Base-by-base conservation (phyloP, 2,329 filamentous ascomycete genomes). In the Microcyclosporella mali region DNA sequence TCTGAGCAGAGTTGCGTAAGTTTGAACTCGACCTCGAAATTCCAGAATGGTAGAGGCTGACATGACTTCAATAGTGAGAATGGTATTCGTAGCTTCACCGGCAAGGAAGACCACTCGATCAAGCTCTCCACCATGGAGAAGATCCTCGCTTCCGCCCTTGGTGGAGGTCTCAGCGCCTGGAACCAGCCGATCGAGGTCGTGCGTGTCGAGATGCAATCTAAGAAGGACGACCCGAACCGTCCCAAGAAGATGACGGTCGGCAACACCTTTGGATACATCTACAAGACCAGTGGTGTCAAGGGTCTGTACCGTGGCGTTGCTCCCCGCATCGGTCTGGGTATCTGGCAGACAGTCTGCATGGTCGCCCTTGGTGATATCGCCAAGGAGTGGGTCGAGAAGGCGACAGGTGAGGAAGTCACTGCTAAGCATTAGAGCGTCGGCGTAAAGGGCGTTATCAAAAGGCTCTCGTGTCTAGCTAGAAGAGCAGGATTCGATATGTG, bases 341-440 rank as follows among this genome's bases (percentile, higher is more conserved):
- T 98, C 73, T 98, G 92, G 92, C 92, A 98, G 78, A 98, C 92
- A 50, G 85, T 98, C 63, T 98, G 92, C 78, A 98, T 98, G 92
- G 92, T 98, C 71, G 92, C 90, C 63, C 77, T 97, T 69, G 92
- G 92, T 71, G 92, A 97, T 73, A 79, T 79, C 62, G 79, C 79
- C 50, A 82, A 82, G 64, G 78, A 82, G 58, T 69, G 71, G 56
- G 78, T 82, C 51, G 78, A 81, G 69, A 80, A 78, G 67, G 64
- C 79, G 57, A 82, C 78, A 30, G 79, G 79, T 56, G 79, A 82
- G 28, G 58, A 66, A 46, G 78, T 81, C 57, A 81, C 77, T 48
- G 78, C 78, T 32, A 82, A 82, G 71, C 79, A 82, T 67, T 81
- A 77, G 30, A 33, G 28, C 30, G 21, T 25, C 9, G 21, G 21